phyloP scores from a whole-genome alignment of 441 rosid genomes.

The Gossypium schwendimanii region DNA sequence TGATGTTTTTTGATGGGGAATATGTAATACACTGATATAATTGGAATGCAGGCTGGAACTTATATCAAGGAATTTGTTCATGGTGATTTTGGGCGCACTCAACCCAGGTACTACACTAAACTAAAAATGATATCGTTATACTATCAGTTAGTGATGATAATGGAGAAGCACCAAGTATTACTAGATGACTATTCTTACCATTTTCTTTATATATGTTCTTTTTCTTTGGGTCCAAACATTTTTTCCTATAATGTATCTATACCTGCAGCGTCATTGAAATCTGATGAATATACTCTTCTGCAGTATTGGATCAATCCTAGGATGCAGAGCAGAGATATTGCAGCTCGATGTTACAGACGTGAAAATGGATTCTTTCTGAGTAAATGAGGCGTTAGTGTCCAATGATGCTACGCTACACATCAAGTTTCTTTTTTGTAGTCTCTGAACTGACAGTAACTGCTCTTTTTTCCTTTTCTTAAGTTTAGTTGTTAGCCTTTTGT shows the following conservation, averaged over 20 bases:
- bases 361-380: constrained; percentile 64
- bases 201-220: not conserved
- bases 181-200: not conserved
- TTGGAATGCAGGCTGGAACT: constrained; percentile 77
- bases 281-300: constrained; percentile 6
- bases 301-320: constrained; percentile 82
- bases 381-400: not conserved
- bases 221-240: not conserved
- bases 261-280: not conserved
- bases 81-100: constrained; percentile 94
- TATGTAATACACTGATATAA: not conserved
- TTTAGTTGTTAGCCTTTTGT: not conserved
- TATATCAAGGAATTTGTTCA: constrained; percentile 96
- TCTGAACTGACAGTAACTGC: too few species aligned
- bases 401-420: not conserved
- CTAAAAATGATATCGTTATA: not conserved
- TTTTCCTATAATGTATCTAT: not conserved
- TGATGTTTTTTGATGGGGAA: not conserved
- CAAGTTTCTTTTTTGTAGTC: not conserved
- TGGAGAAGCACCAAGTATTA: not conserved
- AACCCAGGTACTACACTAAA: constrained; percentile 55
- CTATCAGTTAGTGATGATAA: not conserved
- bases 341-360: constrained; percentile 91
- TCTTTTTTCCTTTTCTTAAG: too few species aligned
- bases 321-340: constrained; percentile 84